These are phyloP conservation scores for Nematocida ironsii DNA, from an alignment of 371 early-diverging fungal genomes.

Conservation along the genomic window DNA sequence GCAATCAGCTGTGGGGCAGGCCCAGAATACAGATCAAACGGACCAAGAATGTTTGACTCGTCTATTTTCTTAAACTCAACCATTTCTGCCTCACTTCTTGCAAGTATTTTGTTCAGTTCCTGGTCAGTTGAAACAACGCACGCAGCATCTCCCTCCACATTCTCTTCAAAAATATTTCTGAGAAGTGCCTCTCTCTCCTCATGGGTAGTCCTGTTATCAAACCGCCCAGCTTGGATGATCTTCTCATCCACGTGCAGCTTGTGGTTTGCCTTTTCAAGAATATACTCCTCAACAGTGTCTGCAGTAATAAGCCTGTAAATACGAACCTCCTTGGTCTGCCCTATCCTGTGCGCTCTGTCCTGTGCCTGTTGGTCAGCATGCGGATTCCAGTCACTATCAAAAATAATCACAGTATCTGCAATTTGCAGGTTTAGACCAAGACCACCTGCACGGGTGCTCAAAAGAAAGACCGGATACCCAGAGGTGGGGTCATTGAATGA, in stretches of 20 bases:
- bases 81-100: constrained; percentile 45
- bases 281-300: constrained; percentile 50
- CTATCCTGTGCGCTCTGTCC: constrained; percentile 50
- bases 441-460: constrained; percentile 51
- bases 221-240: constrained; percentile 55
- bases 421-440: constrained; percentile 36
- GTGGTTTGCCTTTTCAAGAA: constrained; percentile 30
- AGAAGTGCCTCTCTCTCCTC: constrained; percentile 56
- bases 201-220: constrained; percentile 55
- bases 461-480: constrained; percentile 25
- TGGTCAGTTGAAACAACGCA: constrained; percentile 18
- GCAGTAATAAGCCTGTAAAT: constrained; percentile 41
- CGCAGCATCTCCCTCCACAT: constrained; percentile 20
- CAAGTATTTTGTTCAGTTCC: constrained; percentile 49
- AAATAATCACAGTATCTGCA: constrained; percentile 52
- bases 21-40: constrained; percentile 25
- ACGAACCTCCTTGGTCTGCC: constrained; percentile 26
- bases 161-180: constrained; percentile 47
- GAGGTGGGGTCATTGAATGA: constrained; percentile 23
- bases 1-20: constrained; percentile 32
- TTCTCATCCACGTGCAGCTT: constrained; percentile 56
- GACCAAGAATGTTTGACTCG: constrained; percentile 26
- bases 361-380: constrained; percentile 50
- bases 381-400: constrained; percentile 56
- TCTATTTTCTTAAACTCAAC: constrained; percentile 26